These are phyloP conservation scores for Camillea tinctor DNA, from an alignment of 2,329 filamentous ascomycete species.

Conservation along the genomic window DNA sequence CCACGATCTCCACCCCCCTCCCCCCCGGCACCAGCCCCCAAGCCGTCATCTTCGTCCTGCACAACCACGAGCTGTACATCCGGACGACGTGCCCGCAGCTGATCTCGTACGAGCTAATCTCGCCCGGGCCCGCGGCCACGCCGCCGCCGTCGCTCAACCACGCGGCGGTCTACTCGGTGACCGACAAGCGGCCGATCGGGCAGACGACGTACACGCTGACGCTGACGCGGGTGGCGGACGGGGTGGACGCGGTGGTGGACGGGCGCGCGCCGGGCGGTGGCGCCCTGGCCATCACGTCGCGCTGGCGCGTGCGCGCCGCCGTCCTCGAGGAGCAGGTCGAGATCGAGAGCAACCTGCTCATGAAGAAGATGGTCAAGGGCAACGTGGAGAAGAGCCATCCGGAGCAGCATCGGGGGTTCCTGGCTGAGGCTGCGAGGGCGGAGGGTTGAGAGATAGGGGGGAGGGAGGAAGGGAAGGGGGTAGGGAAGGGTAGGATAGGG, in stretches of 20 bases:
- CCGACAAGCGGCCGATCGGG: slow-evolving; percentile 41
- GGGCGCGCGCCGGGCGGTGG: slow-evolving; percentile 28
- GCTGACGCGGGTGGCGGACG: slow-evolving; percentile 25
- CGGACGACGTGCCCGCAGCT: slow-evolving; percentile 26
- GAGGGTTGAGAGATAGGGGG: neutral
- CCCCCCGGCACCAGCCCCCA: slow-evolving; percentile 23
- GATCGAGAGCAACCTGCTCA: slow-evolving; percentile 30
- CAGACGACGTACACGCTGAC: slow-evolving; percentile 27
- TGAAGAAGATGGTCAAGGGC: slow-evolving; percentile 28
- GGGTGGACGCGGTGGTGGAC: slow-evolving; percentile 27
- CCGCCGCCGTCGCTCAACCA: slow-evolving; percentile 11
- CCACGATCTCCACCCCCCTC: slow-evolving; percentile 42
- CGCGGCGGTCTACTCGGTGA: slow-evolving; percentile 25
- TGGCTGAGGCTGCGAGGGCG: slow-evolving; percentile 13
- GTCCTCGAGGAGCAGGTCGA: slow-evolving; percentile 24
- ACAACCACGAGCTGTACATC: slow-evolving; percentile 48
- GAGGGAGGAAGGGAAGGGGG: neutral
- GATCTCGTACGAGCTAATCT: slow-evolving; percentile 14
- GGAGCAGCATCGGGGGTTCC: slow-evolving; percentile 21
- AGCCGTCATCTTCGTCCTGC: slow-evolving; percentile 28
- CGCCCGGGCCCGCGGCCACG: neutral
- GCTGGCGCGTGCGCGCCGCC: slow-evolving; percentile 16
- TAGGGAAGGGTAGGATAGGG: neutral
- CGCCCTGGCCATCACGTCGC: slow-evolving; percentile 17
- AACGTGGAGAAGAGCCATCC: slow-evolving; percentile 31